phyloP scores from a whole-genome alignment of 345 rosid species.

The Acer campestre region DNA sequence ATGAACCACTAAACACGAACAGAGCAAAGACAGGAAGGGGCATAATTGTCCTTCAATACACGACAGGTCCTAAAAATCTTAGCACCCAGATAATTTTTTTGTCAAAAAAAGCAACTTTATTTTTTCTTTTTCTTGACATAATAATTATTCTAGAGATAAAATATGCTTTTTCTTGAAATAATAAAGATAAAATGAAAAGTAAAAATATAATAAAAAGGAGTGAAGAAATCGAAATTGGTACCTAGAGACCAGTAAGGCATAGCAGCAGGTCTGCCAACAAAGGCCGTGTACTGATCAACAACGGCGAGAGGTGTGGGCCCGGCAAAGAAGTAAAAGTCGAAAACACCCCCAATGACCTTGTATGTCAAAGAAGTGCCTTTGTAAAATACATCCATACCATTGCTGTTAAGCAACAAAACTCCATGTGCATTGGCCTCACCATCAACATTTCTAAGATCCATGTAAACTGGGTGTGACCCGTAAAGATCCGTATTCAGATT shows the following conservation, averaged over 20 bases:
- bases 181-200: too few relatives aligned
- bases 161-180: not conserved
- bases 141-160: too few relatives aligned
- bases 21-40: not conserved
- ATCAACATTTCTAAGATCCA: slow-evolving; percentile 89
- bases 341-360: slow-evolving; percentile 89
- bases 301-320: slow-evolving; percentile 79
- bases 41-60: not conserved
- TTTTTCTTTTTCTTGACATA: not conserved
- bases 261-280: slow-evolving; percentile 95
- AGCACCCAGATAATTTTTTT: not conserved
- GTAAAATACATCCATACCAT: slow-evolving; percentile 97
- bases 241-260: slow-evolving; percentile 99
- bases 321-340: slow-evolving; percentile 86
- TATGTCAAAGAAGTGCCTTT: slow-evolving; percentile 83
- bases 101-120: not conserved
- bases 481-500: slow-evolving; percentile 86
- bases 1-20: too few relatives aligned
- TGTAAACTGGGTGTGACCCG: slow-evolving; percentile 92
- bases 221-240: slow-evolving; percentile 26
- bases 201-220: too few relatives aligned
- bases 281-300: slow-evolving; percentile 80
- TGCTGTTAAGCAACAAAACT: slow-evolving; percentile 83
- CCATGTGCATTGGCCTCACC: slow-evolving; percentile 71
- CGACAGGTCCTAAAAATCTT: not conserved